These are phyloP conservation scores for Hypoxylon sp. DNA, from an alignment of 2,329 filamentous ascomycete species.

Conservation along the genomic window DNA sequence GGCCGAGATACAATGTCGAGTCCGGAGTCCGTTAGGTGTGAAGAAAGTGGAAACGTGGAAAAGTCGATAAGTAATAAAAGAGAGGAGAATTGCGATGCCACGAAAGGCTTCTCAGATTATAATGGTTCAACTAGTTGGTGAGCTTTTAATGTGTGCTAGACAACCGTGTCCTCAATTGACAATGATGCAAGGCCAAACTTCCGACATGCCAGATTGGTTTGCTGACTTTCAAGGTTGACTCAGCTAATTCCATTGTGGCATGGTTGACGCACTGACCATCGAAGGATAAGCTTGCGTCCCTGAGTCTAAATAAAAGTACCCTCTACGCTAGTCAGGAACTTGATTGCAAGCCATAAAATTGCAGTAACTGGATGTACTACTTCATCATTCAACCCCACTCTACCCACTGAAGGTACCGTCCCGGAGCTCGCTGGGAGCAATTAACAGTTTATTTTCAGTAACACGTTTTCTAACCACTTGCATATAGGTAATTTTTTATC, in stretches of 20 bases:
- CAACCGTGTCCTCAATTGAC: conserved; percentile 57
- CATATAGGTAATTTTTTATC: too few species aligned
- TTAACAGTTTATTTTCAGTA: too few species aligned
- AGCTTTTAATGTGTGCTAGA: conserved; percentile 48
- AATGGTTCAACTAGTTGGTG: conserved; percentile 18
- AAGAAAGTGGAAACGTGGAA: background rate
- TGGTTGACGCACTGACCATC: conserved; percentile 34
- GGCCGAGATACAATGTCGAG: conserved; percentile 5
- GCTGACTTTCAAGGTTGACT: conserved; percentile 35
- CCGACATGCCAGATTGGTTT: conserved; percentile 47
- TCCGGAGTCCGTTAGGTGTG: conserved; percentile 1
- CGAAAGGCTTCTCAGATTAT: conserved; percentile 21
- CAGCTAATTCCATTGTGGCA: conserved; percentile 35
- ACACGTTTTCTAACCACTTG: too few species aligned
- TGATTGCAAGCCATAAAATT: background rate
- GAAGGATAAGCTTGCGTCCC: background rate
- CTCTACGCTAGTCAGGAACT: conserved; percentile 26
- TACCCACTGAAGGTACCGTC: too few species aligned
- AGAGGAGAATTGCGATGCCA: conserved; percentile 13
- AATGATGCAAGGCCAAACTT: conserved; percentile 46
- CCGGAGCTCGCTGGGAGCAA: too few species aligned
- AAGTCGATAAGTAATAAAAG: conserved; percentile 15
- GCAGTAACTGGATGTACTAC: conserved; percentile 6
- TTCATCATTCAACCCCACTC: conserved; percentile 20
- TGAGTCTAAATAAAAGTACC: conserved; percentile 14